phyloP scores from a whole-genome alignment of 1,284 basidiomycete species.

The Inonotus obliquus region DNA sequence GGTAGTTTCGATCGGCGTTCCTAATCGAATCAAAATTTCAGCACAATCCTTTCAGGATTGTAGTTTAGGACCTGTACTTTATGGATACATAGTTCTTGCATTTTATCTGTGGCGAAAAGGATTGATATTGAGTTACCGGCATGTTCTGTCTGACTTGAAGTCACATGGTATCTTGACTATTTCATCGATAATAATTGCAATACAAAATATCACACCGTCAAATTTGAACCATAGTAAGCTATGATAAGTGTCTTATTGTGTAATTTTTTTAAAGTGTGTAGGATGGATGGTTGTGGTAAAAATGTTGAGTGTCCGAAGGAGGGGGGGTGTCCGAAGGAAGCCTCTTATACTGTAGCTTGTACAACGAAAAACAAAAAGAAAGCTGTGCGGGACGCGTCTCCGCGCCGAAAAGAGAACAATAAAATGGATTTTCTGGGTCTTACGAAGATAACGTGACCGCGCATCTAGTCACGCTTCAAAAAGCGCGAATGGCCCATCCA shows the following conservation, averaged over 20 bases:
- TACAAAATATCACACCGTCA: not conserved
- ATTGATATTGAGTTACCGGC: not conserved
- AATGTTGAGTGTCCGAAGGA: constrained; percentile 5
- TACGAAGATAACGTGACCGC: too few species aligned
- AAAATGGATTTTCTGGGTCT: too few species aligned
- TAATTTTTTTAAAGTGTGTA: not conserved
- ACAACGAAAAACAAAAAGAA: too few species aligned
- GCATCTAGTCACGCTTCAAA: too few species aligned
- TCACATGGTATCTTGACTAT: not conserved
- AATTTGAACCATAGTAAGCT: not conserved
- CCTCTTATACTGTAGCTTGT: not conserved
- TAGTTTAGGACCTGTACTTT: constrained; percentile 24
- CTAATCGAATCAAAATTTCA: too few species aligned
- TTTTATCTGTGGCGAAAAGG: not conserved
- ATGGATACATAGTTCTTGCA: not conserved
- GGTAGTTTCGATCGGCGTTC: too few species aligned
- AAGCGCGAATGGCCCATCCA: too few species aligned
- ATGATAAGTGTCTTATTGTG: not conserved
- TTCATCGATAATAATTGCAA: not conserved
- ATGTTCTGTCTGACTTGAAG: not conserved
- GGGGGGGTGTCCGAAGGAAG: constrained; percentile 2
- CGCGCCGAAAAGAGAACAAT: too few species aligned
- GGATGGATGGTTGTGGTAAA: not conserved
- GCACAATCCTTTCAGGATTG: constrained; percentile 19
- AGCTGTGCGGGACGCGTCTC: too few species aligned